Percentiles rank a stretch among this genome's conserved stretches.
Evolutionary conservation across 768 basidiomycete genomes (phyloP).

Genomic region (Phanerochaete sordida): DNA sequence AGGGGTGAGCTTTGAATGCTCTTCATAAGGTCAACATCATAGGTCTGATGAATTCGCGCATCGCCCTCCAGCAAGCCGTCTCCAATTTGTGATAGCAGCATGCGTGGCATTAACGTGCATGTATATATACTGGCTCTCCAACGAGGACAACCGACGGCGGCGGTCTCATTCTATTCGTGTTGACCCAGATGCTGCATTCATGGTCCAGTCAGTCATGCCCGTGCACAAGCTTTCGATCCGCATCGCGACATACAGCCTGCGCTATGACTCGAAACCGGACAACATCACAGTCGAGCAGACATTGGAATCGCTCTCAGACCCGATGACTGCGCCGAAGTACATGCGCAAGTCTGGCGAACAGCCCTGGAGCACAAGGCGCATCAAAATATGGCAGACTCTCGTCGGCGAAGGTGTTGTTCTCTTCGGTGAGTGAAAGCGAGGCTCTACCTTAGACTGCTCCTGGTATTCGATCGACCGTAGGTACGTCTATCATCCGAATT

Average conservation of each 20-base stretch:
- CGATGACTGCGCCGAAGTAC: conserved; percentile 33
- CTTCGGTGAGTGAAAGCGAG: conserved; percentile 28
- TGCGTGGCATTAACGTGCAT: too few relatives aligned
- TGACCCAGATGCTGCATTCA: too few relatives aligned
- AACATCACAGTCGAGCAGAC: conserved; percentile 45
- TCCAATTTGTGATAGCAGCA: too few relatives aligned
- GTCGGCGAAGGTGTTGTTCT: conserved; percentile 36
- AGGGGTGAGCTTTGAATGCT: too few relatives aligned
- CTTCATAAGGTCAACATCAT: too few relatives aligned
- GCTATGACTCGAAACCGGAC: conserved; percentile 52
- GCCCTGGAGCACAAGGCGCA: conserved; percentile 51
- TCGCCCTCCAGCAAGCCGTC: too few relatives aligned
- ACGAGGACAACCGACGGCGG: too few relatives aligned
- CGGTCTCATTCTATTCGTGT: too few relatives aligned
- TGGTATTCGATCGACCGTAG: too few relatives aligned
- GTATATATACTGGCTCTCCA: too few relatives aligned
- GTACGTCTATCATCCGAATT: too few relatives aligned
- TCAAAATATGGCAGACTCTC: conserved; percentile 44
- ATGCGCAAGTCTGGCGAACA: conserved; percentile 35
- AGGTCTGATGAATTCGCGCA: too few relatives aligned
- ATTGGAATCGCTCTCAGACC: conserved; percentile 39
- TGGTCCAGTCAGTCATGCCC: neutral
- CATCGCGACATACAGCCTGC: conserved; percentile 48
- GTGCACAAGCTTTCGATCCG: conserved; percentile 17
- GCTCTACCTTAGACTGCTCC: neutral